Conservation (phyloP, 2,329 filamentous ascomycete species). For the Colletotrichum orbiculare region DNA sequence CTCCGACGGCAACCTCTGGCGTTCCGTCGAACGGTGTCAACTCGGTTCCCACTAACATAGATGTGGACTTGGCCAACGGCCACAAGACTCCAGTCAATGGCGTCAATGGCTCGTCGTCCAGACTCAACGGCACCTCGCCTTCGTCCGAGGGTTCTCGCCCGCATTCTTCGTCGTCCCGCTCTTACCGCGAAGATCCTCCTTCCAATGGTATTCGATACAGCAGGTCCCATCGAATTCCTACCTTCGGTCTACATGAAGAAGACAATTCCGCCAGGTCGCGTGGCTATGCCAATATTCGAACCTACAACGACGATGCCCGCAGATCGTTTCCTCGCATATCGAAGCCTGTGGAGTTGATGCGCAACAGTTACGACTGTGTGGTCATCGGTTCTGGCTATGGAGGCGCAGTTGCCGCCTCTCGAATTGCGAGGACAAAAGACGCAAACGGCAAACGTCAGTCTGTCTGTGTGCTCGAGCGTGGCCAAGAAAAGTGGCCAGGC, state of each 20-base stretch:
- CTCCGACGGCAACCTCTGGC: slow-evolving; percentile 28
- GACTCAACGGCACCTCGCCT: slow-evolving; percentile 27
- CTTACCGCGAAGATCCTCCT: slow-evolving; percentile 34
- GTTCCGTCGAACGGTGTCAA: slow-evolving; percentile 12
- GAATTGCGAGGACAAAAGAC: slow-evolving; percentile 67
- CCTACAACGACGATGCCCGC: slow-evolving; percentile 41
- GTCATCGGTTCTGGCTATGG: slow-evolving; percentile 78
- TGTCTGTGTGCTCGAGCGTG: slow-evolving; percentile 74
- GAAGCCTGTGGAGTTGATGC: slow-evolving; percentile 66
- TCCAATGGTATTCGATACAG: slow-evolving; percentile 37
- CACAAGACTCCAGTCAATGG: slow-evolving; percentile 13
- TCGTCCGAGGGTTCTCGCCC: slow-evolving; percentile 30
- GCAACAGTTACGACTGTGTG: slow-evolving; percentile 70
- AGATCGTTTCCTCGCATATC: slow-evolving; percentile 64
- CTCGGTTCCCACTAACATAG: slow-evolving; percentile 20
- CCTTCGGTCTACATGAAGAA: slow-evolving; percentile 45
- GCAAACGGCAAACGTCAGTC: slow-evolving; percentile 54
- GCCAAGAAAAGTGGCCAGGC: slow-evolving; percentile 73
- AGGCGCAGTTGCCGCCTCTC: slow-evolving; percentile 72
- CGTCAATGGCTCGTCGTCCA: slow-evolving; percentile 24
- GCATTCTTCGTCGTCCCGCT: slow-evolving; percentile 26
- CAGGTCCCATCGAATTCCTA: slow-evolving; percentile 42
- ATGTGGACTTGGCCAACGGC: slow-evolving; percentile 27
- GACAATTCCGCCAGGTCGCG: slow-evolving; percentile 48
- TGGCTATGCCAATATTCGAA: slow-evolving; percentile 42